Conservation (phyloP, 2,329 filamentous ascomycete species). For the Neospermospora avenae region DNA sequence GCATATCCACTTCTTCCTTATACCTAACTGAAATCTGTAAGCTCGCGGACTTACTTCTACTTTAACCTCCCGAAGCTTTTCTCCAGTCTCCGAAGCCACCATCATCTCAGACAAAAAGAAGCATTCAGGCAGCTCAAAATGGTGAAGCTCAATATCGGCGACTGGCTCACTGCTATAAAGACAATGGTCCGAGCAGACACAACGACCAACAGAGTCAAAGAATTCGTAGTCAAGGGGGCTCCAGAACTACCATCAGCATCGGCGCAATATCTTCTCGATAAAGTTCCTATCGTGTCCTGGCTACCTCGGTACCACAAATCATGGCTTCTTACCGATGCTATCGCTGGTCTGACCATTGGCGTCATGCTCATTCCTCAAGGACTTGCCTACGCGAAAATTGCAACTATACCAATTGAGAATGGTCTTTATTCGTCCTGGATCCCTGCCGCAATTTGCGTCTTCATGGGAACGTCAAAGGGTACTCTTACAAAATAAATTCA, state of each 20-base stretch:
- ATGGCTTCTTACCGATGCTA: conserved; percentile 60
- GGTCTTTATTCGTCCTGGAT: conserved; percentile 59
- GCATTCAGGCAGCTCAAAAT: background rate
- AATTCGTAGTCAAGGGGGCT: conserved; percentile 7
- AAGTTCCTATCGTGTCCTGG: conserved; percentile 61
- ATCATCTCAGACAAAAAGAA: background rate
- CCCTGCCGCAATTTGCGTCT: conserved; percentile 53
- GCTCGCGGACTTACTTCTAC: background rate
- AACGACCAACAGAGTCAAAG: conserved; percentile 8
- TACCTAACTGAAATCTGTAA: background rate
- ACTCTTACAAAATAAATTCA: background rate
- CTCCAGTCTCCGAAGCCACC: background rate
- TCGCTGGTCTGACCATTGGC: conserved; percentile 59
- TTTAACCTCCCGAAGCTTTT: background rate
- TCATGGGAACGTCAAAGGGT: conserved; percentile 63
- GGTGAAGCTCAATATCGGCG: conserved; percentile 6
- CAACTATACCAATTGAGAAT: conserved; percentile 57
- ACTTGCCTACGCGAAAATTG: conserved; percentile 60
- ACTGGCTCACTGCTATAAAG: conserved; percentile 2
- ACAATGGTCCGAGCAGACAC: conserved; percentile 6
- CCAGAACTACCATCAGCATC: conserved; percentile 48
- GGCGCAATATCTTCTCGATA: conserved; percentile 54
- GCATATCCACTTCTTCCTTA: background rate
- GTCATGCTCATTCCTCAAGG: conserved; percentile 60
- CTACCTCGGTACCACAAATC: conserved; percentile 56